These are phyloP conservation scores for Elaeagnus macrophylla DNA, from an alignment of 306 rosid species.

Conservation along the genomic window DNA sequence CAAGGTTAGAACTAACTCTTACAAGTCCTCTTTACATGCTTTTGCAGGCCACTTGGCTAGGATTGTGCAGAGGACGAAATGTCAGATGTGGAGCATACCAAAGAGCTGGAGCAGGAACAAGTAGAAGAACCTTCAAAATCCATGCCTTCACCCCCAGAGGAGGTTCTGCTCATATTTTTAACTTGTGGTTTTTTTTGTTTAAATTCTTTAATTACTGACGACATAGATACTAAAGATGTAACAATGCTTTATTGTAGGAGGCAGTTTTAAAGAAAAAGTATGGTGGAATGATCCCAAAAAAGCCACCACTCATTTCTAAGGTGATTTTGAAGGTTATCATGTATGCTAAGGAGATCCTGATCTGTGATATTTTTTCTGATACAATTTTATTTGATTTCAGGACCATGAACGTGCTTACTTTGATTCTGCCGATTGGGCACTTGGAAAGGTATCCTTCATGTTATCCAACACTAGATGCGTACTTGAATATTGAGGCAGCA, in stretches of 20 bases:
- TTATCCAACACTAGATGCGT: conserved; percentile 4
- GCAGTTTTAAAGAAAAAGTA: conserved; percentile 76
- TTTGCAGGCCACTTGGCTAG: conserved; percentile 25
- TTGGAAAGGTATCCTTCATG: conserved; percentile 71
- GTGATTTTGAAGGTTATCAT: conserved; percentile 17
- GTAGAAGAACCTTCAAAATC: conserved; percentile 25
- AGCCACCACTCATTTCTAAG: conserved; percentile 89
- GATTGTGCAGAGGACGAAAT: conserved; percentile 26
- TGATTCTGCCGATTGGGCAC: conserved; percentile 99
- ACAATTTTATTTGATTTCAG: conserved; percentile 31
- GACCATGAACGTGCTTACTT: conserved; percentile 98
- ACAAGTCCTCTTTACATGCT: neutral
- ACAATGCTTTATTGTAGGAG: conserved; percentile 37
- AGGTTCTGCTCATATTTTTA: conserved; percentile 36
- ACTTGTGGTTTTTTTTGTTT: conserved; percentile 8
- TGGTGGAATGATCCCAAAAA: conserved; percentile 84
- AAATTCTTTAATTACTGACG: neutral
- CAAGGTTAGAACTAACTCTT: neutral
- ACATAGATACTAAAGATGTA: neutral
- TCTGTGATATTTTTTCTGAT: conserved; percentile 14
- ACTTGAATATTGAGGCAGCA: conserved; percentile 6
- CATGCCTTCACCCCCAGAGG: conserved; percentile 47
- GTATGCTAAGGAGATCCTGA: neutral
- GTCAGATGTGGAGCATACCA: conserved; percentile 50
- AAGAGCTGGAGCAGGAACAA: conserved; percentile 29